Evolutionary conservation across 352 stramenopile genomes (phyloP).

Genomic region (Globisporangium barbulae): DNA sequence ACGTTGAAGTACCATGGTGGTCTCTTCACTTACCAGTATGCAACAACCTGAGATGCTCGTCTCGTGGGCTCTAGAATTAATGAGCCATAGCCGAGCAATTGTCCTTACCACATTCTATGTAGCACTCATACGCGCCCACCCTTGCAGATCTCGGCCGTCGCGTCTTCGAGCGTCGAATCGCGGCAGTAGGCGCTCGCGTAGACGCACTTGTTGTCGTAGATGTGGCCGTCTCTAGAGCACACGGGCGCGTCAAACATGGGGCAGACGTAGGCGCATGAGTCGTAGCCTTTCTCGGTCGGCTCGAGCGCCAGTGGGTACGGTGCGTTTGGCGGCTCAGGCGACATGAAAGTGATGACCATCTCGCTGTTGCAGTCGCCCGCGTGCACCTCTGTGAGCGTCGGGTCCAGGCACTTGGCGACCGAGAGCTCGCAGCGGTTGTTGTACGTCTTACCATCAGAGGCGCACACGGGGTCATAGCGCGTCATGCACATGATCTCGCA

Average conservation of each 20-base stretch:
- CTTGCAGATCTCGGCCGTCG: constrained; percentile 7
- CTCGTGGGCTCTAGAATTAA: not conserved
- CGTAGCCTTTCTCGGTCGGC: constrained; percentile 1
- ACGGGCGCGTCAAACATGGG: constrained; percentile 20
- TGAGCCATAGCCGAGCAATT: not conserved
- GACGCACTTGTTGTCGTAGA: constrained; percentile 23
- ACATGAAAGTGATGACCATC: not conserved
- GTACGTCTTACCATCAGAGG: constrained; percentile 21
- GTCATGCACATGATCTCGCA: constrained; percentile 8
- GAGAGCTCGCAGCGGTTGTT: constrained; percentile 11
- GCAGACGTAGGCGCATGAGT: constrained; percentile 17
- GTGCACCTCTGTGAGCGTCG: not conserved
- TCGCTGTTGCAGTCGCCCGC: not conserved
- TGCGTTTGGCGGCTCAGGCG: not conserved
- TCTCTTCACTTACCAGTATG: not conserved
- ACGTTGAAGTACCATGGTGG: not conserved
- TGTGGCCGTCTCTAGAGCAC: constrained; percentile 19
- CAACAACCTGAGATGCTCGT: not conserved
- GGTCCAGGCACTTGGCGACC: constrained; percentile 15
- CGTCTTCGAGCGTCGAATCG: constrained; percentile 7
- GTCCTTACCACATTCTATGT: not conserved
- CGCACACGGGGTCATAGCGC: constrained; percentile 20
- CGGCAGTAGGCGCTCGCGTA: constrained; percentile 14
- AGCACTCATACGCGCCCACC: not conserved
- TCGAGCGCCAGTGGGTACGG: not conserved